Percentiles rank a stretch among this genome's conserved stretches.
phyloP scores from a whole-genome alignment of 179 eudicot species.

The Vitellaria paradoxa region DNA sequence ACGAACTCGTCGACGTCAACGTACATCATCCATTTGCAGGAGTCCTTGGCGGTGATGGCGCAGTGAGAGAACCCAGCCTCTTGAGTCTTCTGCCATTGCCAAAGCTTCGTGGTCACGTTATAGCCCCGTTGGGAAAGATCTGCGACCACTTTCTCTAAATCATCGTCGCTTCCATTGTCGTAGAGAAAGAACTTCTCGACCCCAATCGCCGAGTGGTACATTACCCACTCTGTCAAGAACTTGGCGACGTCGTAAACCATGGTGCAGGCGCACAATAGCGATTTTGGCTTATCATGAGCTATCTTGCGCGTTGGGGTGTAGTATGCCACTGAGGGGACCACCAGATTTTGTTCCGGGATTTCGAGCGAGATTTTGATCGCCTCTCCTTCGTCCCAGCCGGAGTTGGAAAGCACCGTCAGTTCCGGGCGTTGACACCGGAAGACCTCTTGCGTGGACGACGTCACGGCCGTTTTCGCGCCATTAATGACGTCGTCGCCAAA shows the following conservation, averaged over 20 bases:
- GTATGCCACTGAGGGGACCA: constrained; percentile 57
- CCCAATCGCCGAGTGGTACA: constrained; percentile 60
- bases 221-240: constrained; percentile 71
- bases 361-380: constrained; percentile 42
- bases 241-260: constrained; percentile 73
- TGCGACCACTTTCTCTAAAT: constrained; percentile 25
- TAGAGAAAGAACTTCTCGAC: constrained; percentile 60
- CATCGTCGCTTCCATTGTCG: constrained; percentile 76
- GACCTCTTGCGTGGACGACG: constrained; percentile 56
- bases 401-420: background rate
- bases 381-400: background rate
- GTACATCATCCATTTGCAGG: constrained; percentile 63
- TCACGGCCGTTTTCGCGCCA: constrained; percentile 49
- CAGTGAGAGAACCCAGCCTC: constrained; percentile 87
- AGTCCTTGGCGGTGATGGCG: constrained; percentile 30
- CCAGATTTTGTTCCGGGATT: constrained; percentile 16
- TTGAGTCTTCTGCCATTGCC: constrained; percentile 87
- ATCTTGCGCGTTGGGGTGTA: constrained; percentile 40
- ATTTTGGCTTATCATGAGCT: constrained; percentile 9
- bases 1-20: constrained; percentile 79
- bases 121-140: constrained; percentile 43
- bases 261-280: constrained; percentile 68
- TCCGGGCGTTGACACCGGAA: constrained; percentile 64
- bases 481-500: constrained; percentile 40
- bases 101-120: constrained; percentile 38